Base-by-base conservation (phyloP, 148 eudicot genomes). In the Vaccinium macrocarpon region DNA sequence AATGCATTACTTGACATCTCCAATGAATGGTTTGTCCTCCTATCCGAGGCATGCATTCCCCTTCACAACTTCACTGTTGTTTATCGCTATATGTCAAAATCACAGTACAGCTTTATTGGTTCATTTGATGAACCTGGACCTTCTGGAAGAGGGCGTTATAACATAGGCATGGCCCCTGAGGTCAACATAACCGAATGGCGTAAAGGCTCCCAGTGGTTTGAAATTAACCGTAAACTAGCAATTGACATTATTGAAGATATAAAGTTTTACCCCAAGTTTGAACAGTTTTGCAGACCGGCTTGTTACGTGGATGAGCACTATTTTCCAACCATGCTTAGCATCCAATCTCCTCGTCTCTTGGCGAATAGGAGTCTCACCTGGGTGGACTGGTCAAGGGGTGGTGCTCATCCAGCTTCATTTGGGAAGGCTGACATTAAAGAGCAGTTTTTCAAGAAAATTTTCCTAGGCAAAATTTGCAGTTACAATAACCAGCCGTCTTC, bases 21-120 rank as follows among this genome's bases (percentile, higher is more conserved):
- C 64, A 91, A 91, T 57, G 93, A 91, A 56, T 85, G 90, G 88
- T 91, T 91, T 55, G 68, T 91, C 78, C 90, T 91, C 76, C 32
- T 89, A 14, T 91, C 91, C 1, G 93, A 91, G 42, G 79, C 91
- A 12, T 91, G 93, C 86, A 91, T 91, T 78, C 93, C 93, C 80
- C 86, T 91, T 14, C 90, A 82, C 11, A 89, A 82, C 85, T 91
- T 91, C 78, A 55, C 66, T 46, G 27, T 79, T 19, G 77, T 79
- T 35, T 89, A 91, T 81, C 78, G 46, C 42, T 91, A 91, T 86
- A 64, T 91, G 52, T 84, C 90, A 66, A 83, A 55, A 79, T 89
- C 93, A 27, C 81, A 64, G 53, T 71, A 64, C 76, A 89, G 90
- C 90, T 89, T 91, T 42, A 79, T 91, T 19, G 89, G 86, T 48